Evolutionary conservation across 225 moss, liverwort and hornwort genomes (phyloP).

Genomic region (Straminergon stramineum): DNA sequence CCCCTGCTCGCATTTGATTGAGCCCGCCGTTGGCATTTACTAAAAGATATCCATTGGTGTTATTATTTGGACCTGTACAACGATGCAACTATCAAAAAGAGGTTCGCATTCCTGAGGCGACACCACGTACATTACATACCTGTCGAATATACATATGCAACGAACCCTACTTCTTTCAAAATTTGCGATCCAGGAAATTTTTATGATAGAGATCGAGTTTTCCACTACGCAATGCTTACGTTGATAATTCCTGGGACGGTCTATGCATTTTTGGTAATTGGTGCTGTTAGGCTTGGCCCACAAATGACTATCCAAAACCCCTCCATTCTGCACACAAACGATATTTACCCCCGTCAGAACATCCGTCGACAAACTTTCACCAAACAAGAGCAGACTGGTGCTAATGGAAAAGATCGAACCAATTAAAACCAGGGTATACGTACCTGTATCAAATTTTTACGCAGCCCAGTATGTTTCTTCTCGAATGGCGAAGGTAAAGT

Average conservation of each 20-base stretch:
- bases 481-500: not conserved
- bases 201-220: not conserved
- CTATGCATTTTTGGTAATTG: slow-evolving; percentile 63
- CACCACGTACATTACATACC: not conserved
- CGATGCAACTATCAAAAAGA: not conserved
- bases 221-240: slow-evolving; percentile 18
- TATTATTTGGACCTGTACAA: slow-evolving; percentile 15
- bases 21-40: slow-evolving; percentile 94
- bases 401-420: not conserved
- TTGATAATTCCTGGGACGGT: slow-evolving; percentile 32
- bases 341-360: not conserved
- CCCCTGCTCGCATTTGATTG: slow-evolving; percentile 94
- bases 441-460: not conserved
- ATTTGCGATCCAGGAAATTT: not conserved
- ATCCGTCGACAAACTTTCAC: not conserved
- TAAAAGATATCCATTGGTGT: slow-evolving; percentile 70
- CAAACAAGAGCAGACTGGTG: not conserved
- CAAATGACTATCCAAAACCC: slow-evolving; percentile 1
- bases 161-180: not conserved
- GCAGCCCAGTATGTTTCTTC: not conserved
- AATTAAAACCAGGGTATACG: not conserved
- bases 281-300: slow-evolving; percentile 61
- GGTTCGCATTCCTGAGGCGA: not conserved
- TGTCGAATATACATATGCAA: no score
- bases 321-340: slow-evolving; percentile 10